Base-by-base conservation (phyloP, 164 flowering plant species). In the Stephania cephalantha region DNA sequence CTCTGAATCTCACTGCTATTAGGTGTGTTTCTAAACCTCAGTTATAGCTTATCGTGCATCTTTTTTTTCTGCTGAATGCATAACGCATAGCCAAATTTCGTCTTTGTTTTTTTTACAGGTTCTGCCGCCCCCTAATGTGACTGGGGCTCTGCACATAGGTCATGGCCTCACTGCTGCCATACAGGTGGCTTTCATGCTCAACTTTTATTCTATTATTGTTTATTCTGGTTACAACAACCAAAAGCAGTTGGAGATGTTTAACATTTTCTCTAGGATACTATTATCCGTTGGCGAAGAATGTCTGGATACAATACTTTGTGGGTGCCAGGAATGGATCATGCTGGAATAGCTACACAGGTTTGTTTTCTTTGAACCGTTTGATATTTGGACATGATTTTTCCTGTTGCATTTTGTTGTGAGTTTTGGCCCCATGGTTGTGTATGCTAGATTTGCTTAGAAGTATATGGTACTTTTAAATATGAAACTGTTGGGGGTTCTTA, bases 311-410 rank as follows among this genome's bases (percentile, higher is more conserved):
- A 93, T 87, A 76, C 94, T 29, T 80, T 93, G 79, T 95, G 99
- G 99, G 93, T 95, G 44, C 99, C 99, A 70, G 99, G 99, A 45
- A 85, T 89, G 89, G 99, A 95, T 70, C 99, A 95, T 86, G 99
- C 99, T 75, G 98, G 98, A 71, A 95, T 93, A 77, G 97, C 99
- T 18, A 93, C 99, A 35, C 99, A 95, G 97, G 95, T 88, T 74
- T 42, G 44, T 12, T 69, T 68, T 61, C 70, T 44, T 35, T 65
- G 4, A 17, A 11, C 45, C 6, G 6, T 17, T 72, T 0, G 4
- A 46, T 17, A 45, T 20, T n/a, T 35, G 42, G 4, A 35, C 42
- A 35, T 35, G 42, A 35, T 35, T 35, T 35, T 35, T 35, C 42
- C 42, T 35, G 42, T 35, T 35, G 42, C 42, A 35, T 35, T 35